Conservation (phyloP, 305 asterid species). For the Fraxinus nigra region DNA sequence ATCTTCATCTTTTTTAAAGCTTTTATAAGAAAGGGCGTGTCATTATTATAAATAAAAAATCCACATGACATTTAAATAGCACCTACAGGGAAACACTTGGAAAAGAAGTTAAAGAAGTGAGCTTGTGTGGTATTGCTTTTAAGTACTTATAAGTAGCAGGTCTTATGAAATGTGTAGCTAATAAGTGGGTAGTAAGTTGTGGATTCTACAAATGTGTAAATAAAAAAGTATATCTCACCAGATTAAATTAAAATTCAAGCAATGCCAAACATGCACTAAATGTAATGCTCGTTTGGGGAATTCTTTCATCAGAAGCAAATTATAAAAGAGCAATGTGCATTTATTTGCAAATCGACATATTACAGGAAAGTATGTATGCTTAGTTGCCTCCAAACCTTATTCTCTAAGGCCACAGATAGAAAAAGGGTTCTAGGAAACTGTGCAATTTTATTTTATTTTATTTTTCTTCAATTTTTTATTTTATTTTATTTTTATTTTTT, state of each 20-base stretch:
- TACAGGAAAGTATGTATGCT: neutral
- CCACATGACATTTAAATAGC: neutral
- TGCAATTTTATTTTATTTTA: neutral
- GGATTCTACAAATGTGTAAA: neutral
- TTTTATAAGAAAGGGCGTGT: neutral
- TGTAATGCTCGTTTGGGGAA: neutral
- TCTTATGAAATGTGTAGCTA: neutral
- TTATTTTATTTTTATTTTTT: neutral
- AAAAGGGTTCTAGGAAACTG: neutral
- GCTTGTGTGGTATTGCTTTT: neutral
- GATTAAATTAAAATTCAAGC: neutral
- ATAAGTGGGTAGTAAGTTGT: neutral
- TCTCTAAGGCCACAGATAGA: neutral
- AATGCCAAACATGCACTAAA: neutral
- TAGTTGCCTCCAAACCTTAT: neutral
- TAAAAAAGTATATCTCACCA: neutral
- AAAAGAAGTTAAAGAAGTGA: neutral
- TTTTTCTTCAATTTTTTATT: neutral
- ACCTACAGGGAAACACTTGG: neutral
- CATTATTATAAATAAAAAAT: neutral
- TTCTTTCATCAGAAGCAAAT: neutral
- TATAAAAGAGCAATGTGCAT: neutral
- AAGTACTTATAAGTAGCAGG: neutral
- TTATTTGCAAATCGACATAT: neutral
- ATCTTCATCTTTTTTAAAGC: neutral